Evolutionary conservation across 2,329 filamentous ascomycete genomes (phyloP).

Genomic region (Dryadomyces quercus-mongolicae): DNA sequence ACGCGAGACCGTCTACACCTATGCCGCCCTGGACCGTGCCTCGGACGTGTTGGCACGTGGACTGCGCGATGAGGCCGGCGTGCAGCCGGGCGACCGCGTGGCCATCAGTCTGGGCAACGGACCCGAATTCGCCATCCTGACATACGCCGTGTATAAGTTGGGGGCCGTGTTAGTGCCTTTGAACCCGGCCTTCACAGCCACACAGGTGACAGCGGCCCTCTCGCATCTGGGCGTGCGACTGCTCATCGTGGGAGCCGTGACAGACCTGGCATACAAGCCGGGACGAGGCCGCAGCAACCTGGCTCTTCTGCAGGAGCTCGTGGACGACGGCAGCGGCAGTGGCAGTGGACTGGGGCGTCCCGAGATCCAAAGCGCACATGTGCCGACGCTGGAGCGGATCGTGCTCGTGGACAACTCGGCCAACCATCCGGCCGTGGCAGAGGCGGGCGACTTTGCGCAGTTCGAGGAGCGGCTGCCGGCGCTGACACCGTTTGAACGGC

Average conservation of each 20-base stretch:
- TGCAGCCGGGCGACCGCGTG: slow-evolving; percentile 72
- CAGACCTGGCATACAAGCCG: slow-evolving; percentile 61
- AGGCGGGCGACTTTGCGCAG: slow-evolving; percentile 16
- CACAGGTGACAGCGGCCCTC: slow-evolving; percentile 68
- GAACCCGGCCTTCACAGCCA: slow-evolving; percentile 76
- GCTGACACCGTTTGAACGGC: slow-evolving; percentile 31
- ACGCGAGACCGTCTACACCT: slow-evolving; percentile 56
- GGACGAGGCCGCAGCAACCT: slow-evolving; percentile 41
- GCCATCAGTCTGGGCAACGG: slow-evolving; percentile 80
- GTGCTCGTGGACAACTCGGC: slow-evolving; percentile 69
- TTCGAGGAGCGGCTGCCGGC: slow-evolving; percentile 17
- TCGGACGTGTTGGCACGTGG: slow-evolving; percentile 68
- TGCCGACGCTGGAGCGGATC: slow-evolving; percentile 60
- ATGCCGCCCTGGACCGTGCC: slow-evolving; percentile 58
- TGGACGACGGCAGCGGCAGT: slow-evolving; percentile 22
- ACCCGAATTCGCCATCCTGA: slow-evolving; percentile 70
- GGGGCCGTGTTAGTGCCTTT: slow-evolving; percentile 90
- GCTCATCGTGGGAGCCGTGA: slow-evolving; percentile 77
- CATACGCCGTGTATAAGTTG: slow-evolving; percentile 85
- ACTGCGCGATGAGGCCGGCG: slow-evolving; percentile 50
- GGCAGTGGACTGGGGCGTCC: slow-evolving; percentile 10
- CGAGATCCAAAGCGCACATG: slow-evolving; percentile 23
- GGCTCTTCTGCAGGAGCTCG: slow-evolving; percentile 30
- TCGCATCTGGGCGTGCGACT: slow-evolving; percentile 61
- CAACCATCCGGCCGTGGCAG: slow-evolving; percentile 32